phyloP scores from a whole-genome alignment of 140 eudicot species.

The Bidens hawaiensis region DNA sequence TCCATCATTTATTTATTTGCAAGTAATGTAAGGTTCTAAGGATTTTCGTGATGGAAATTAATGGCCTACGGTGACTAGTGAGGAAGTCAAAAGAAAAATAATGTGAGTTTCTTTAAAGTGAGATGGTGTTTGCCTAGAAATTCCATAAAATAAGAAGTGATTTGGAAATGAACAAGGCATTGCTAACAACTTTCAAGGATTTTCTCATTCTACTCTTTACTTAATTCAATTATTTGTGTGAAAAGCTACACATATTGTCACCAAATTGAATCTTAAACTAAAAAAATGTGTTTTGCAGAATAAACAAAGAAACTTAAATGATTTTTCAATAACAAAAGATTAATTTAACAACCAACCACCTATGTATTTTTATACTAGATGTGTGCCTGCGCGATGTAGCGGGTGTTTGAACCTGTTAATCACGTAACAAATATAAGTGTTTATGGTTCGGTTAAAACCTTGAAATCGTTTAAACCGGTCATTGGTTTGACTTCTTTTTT shows the following conservation, averaged over 20 bases:
- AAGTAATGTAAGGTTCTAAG: not conserved
- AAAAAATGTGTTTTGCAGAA: not conserved
- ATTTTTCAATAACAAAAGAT: too few relatives aligned
- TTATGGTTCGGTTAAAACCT: too few relatives aligned
- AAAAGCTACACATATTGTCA: not conserved
- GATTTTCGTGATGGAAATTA: not conserved
- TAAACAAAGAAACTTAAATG: not conserved
- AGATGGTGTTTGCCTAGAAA: not conserved
- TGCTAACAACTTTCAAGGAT: not conserved
- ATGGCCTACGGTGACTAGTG: not conserved
- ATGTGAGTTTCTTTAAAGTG: not conserved
- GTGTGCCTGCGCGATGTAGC: too few relatives aligned
- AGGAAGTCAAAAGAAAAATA: conserved; percentile 2
- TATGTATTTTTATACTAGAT: too few relatives aligned
- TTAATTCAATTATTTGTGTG: not conserved
- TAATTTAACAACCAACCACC: not conserved
- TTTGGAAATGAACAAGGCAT: not conserved
- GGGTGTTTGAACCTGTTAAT: too few relatives aligned
- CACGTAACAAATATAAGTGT: too few relatives aligned
- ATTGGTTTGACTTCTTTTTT: too few relatives aligned
- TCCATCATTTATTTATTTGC: not conserved
- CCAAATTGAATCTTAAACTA: too few relatives aligned
- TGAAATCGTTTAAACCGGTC: too few relatives aligned
- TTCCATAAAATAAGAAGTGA: not conserved
- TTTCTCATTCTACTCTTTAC: not conserved